Conservation (phyloP, 345 rosid genomes). For the Pugionium cornutum region DNA sequence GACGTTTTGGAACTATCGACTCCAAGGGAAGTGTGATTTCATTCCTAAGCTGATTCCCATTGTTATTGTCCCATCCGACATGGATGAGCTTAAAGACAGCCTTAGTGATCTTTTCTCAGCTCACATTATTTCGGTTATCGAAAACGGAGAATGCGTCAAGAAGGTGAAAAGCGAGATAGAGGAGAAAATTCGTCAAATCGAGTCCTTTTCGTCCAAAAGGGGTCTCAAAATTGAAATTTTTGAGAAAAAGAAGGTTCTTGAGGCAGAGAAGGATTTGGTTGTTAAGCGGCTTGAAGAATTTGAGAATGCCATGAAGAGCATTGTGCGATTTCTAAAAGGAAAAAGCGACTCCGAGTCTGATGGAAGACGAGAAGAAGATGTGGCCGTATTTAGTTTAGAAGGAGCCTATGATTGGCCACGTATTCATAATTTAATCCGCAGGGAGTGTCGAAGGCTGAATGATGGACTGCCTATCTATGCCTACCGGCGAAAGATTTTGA, state of each 20-base stretch:
- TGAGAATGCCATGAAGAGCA: conserved; percentile 49
- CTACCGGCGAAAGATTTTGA: conserved; percentile 52
- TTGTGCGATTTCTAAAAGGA: conserved; percentile 50
- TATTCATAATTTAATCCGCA: conserved; percentile 50
- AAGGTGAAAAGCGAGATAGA: conserved; percentile 42
- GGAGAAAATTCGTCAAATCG: conserved; percentile 39
- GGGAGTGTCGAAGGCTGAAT: conserved; percentile 74
- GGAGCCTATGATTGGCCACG: conserved; percentile 53
- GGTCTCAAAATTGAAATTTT: not conserved
- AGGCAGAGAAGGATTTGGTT: conserved; percentile 45
- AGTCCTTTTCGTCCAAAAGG: conserved; percentile 1
- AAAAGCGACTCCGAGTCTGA: conserved; percentile 21
- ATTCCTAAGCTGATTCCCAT: conserved; percentile 41
- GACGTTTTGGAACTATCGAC: conserved; percentile 49
- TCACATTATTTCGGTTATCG: conserved; percentile 43
- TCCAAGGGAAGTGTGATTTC: conserved; percentile 39
- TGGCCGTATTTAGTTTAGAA: conserved; percentile 45
- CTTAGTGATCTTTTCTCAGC: conserved; percentile 45
- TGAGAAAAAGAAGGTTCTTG: conserved; percentile 40
- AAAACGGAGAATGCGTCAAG: conserved; percentile 45
- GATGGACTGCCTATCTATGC: conserved; percentile 79
- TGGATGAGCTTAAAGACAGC: conserved; percentile 43
- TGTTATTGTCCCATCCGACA: conserved; percentile 46
- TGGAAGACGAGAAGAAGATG: conserved; percentile 17
- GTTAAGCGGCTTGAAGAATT: conserved; percentile 58